These are phyloP conservation scores for Hibiscus tridactylites DNA, from an alignment of 345 rosid species.

Conservation along the genomic window DNA sequence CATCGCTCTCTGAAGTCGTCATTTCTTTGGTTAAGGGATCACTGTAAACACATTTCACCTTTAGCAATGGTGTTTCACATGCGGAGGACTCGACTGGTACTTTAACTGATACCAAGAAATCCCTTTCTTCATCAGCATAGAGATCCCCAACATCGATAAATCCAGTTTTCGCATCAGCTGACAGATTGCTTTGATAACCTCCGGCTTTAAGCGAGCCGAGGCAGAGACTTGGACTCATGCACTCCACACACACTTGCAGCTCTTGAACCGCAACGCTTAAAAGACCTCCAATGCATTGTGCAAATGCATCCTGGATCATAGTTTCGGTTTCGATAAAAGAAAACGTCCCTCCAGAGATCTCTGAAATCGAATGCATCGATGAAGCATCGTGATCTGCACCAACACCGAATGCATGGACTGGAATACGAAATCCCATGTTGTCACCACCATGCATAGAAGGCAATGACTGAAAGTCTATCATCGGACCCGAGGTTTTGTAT, in stretches of 20 bases:
- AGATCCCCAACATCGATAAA: constrained; percentile 73
- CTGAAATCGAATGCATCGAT: constrained; percentile 84
- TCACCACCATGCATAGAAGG: constrained; percentile 56
- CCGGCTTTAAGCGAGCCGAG: constrained; percentile 69
- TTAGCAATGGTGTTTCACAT: constrained; percentile 46
- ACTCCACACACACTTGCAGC: constrained; percentile 58
- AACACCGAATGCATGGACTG: constrained; percentile 89
- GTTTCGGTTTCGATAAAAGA: constrained; percentile 88
- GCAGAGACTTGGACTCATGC: constrained; percentile 36
- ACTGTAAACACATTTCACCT: constrained; percentile 65
- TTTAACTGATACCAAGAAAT: constrained; percentile 68
- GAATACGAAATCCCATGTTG: constrained; percentile 55
- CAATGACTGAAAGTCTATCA: constrained; percentile 92
- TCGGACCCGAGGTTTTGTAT: constrained; percentile 87
- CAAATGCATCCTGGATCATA: constrained; percentile 87
- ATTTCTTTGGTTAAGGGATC: constrained; percentile 72
- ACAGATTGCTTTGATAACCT: constrained; percentile 53
- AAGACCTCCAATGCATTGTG: constrained; percentile 97
- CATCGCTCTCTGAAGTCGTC: constrained; percentile 43
- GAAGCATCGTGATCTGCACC: constrained; percentile 94
- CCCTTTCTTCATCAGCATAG: constrained; percentile 93
- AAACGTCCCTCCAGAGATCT: constrained; percentile 87
- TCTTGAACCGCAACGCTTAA: constrained; percentile 91
- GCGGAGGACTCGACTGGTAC: constrained; percentile 48
- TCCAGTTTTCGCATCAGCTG: constrained; percentile 40